Evolutionary conservation across 371 early-diverging fungal species (phyloP), one percentile per base, ranked within the genome.

Genomic region (Mucor sp.): DNA sequence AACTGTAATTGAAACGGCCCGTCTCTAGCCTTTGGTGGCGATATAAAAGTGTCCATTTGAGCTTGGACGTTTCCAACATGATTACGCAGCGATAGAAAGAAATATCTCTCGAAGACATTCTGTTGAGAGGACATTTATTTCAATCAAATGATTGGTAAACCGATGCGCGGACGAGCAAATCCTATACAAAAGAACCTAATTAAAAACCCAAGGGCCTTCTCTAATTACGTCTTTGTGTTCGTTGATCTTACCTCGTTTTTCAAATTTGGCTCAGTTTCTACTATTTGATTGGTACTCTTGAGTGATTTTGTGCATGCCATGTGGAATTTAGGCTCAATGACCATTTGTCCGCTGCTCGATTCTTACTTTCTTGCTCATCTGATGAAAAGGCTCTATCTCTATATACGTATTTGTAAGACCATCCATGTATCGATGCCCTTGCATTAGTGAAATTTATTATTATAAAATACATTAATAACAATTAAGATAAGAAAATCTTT

Each of bases 171-270:
- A 50, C 21, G 14, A 50, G 25, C 11, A 21, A 50, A 50, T 50
- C 25, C 25, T 50, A 50, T 50, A 50, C 8, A 9, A 50, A 23
- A 50, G 21, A 50, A 50, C 14, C 25, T 50, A 50, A 50, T 50
- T 50, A 25, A 50, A 50, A 50, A 11, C 11, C 50, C 23, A 50
- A 23, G 25, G 8, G 3, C 50, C 11, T 50, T 50, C 50, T 50
- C 50, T 50, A 25, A 50, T 50, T 50, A 50, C 50, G 23, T 50
- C 50, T 50, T 50, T 50, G 50, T 50, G 50, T 25, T 50, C 50
- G 21, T 50, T 50, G 25, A 50, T 50, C 25, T 50, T 25, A 25
- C 25, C 50, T 50, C 50, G 25, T 23, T 50, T 21, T 21, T 50
- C 50, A 50, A 50, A 50, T 50, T 50, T 50, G 50, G 50, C 50